phyloP scores from a whole-genome alignment of 306 rosid genomes.

The Prinsepia uniflora region DNA sequence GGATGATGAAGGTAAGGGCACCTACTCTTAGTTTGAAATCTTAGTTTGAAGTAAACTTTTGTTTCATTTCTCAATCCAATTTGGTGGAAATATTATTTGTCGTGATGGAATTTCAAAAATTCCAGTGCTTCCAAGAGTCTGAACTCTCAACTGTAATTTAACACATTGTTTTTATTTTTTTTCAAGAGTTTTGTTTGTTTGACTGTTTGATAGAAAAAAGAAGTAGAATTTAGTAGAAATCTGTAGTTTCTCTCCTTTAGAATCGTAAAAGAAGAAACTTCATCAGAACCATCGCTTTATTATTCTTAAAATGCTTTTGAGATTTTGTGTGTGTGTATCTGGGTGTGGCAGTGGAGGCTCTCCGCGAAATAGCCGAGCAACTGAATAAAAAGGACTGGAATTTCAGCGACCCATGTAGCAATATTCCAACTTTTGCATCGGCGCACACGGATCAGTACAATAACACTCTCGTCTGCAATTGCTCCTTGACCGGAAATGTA shows the following conservation, averaged over 20 bases:
- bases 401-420: slow-evolving; percentile 20
- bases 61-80: not conserved
- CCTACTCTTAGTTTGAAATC: not conserved
- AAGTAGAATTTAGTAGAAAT: not conserved
- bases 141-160: too few relatives aligned
- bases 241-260: not conserved
- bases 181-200: not conserved
- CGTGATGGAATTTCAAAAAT: not conserved
- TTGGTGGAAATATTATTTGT: too few relatives aligned
- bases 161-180: too few relatives aligned
- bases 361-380: slow-evolving; percentile 25
- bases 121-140: not conserved
- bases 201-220: too few relatives aligned
- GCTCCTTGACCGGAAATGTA: slow-evolving; percentile 18
- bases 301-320: not conserved
- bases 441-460: slow-evolving; percentile 15
- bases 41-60: not conserved
- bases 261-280: not conserved
- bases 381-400: slow-evolving; percentile 28
- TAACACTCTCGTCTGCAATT: slow-evolving; percentile 23
- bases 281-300: not conserved
- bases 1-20: slow-evolving; percentile 14
- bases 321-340: not conserved
- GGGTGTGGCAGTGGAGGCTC: slow-evolving; percentile 21
- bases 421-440: slow-evolving; percentile 6